A percentile compares a stretch with the other conserved stretches of the same genome.
Conservation (phyloP, 345 rosid genomes). For the Populus pruinosa region DNA sequence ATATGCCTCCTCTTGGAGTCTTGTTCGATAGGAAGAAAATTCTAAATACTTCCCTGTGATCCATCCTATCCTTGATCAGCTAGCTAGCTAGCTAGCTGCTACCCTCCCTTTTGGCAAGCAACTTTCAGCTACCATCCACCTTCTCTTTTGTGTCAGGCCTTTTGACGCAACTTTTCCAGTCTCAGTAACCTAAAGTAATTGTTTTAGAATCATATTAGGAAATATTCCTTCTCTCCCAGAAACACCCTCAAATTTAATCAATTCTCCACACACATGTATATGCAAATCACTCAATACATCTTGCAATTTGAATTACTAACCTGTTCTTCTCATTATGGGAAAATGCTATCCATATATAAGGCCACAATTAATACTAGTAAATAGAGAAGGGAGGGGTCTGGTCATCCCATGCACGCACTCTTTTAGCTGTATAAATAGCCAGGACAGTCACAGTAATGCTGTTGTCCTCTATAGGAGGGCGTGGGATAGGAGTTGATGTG, state of each 20-base stretch:
- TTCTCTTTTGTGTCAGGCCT: neutral
- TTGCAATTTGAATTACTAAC: neutral
- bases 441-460: constrained; percentile 28
- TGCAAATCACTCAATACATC: neutral
- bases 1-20: neutral
- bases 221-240: neutral
- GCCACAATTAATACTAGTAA: neutral
- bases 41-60: neutral
- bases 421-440: neutral
- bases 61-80: neutral
- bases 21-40: constrained; percentile 11
- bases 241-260: constrained; percentile 8
- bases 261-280: neutral
- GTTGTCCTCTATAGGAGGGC: constrained; percentile 12
- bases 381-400: neutral
- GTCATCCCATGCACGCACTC: too few species aligned
- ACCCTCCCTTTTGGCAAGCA: neutral
- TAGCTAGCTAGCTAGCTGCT: neutral
- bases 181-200: constrained; percentile 3
- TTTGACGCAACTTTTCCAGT: constrained; percentile 18
- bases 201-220: too few species aligned
- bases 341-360: neutral
- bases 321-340: neutral
- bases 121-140: neutral
- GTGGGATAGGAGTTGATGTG: neutral